These are phyloP conservation scores for Ajuga chamaepitys DNA, from an alignment of 257 asterid genomes.

Conservation along the genomic window DNA sequence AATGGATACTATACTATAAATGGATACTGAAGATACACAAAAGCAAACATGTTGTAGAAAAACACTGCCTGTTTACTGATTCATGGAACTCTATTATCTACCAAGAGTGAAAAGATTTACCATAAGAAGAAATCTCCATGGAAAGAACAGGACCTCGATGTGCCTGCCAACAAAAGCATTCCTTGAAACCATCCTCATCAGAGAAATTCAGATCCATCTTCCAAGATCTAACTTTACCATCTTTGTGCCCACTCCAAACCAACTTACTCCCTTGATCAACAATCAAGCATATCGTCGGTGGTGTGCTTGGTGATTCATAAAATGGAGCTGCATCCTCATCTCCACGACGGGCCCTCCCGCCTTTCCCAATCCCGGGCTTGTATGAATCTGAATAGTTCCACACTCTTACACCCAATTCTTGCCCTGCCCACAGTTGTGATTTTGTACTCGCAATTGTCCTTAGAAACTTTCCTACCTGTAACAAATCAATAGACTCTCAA, in stretches of 20 bases:
- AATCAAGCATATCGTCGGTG: conserved; percentile 62
- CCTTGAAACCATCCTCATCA: conserved; percentile 51
- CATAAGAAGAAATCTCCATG: conserved; percentile 70
- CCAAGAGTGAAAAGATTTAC: conserved; percentile 30
- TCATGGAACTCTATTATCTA: neutral
- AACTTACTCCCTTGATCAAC: conserved; percentile 74
- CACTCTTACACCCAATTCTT: conserved; percentile 85
- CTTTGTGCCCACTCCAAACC: conserved; percentile 96
- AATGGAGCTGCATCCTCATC: conserved; percentile 96
- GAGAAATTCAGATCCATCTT: conserved; percentile 65
- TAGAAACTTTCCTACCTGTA: conserved; percentile 70
- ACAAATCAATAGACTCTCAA: neutral
- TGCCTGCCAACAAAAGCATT: conserved; percentile 91
- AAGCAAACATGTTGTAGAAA: too few species aligned
- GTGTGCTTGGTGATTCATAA: conserved; percentile 55
- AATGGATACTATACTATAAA: neutral
- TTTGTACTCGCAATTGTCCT: conserved; percentile 78
- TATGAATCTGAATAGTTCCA: conserved; percentile 77
- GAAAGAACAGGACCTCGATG: conserved; percentile 78
- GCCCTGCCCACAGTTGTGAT: conserved; percentile 88
- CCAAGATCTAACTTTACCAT: conserved; percentile 88
- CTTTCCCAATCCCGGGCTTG: conserved; percentile 59
- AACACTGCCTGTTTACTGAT: neutral
- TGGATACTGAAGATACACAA: too few species aligned
- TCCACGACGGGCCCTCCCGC: conserved; percentile 70